Evolutionary conservation across 2,329 filamentous ascomycete species (phyloP), one percentile per base, ranked within the genome.

Genomic region (Biscogniauxia sp.): DNA sequence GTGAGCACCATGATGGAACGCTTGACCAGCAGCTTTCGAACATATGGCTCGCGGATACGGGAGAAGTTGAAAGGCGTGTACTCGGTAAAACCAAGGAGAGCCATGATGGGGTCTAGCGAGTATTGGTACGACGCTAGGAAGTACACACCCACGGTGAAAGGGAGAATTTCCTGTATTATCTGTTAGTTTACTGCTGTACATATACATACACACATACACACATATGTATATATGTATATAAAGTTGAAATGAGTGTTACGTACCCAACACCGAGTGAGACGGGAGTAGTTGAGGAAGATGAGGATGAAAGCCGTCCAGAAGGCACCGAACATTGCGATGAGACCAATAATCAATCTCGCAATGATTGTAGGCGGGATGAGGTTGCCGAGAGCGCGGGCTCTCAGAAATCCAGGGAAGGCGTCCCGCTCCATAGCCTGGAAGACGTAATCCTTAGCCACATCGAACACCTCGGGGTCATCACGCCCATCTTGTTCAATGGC

Each of bases 381-480:
- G 72, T 99, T 99, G 62, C 96, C 96, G 23, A 99, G 82, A 2
- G 95, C 95, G 79, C 98, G 98, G 78, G 92, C 92, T 72, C 94
- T 86, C 61, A 99, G 82, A 77, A 99, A 99, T 0, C 94, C 94
- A 0, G 96, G 95, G 74, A 97, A 99, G n/a, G 96, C 95, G 78
- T 99, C 95, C 59, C 96, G 87, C 78, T 99, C 96, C 95, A 99
- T 99, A 37, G 96, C 96, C 78, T 99, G 96, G 76, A 98, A 99
- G 64, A 98, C 95, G 74, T 98, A 99, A 79, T 99, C 95, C 80
- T 99, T 99, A 58, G 95, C 95, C 20, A 92, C 88, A 74, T 98
- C 95, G 70, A 99, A 99, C 13, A 99, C 90, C 75, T 99, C 95
- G 0, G 95, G 95, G 73, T 99, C 95, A 70, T 98, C 95, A 69